Evolutionary conservation across 2,329 filamentous ascomycete species (phyloP).

Genomic region (Alternaria consortialis): DNA sequence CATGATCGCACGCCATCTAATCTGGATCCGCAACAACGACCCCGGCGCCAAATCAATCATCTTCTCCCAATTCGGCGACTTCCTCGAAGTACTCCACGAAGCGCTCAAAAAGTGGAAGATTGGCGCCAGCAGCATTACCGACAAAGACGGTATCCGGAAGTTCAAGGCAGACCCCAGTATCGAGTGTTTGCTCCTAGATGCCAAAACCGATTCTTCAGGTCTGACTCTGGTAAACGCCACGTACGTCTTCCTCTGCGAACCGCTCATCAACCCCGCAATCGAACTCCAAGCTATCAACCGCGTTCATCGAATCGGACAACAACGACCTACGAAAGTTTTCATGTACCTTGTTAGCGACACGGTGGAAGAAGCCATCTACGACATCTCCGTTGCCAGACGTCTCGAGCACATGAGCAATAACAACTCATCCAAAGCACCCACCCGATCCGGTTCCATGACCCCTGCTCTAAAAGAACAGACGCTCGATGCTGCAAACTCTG

Average conservation of each 20-base stretch:
- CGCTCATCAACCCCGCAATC: constrained; percentile 89
- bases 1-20: constrained; percentile 72
- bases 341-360: constrained; percentile 92
- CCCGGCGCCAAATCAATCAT: constrained; percentile 89
- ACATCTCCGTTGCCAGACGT: constrained; percentile 80
- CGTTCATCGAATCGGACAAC: constrained; percentile 93
- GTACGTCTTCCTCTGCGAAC: constrained; percentile 94
- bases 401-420: constrained; percentile 74
- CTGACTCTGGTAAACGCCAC: constrained; percentile 92
- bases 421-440: neutral
- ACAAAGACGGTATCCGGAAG: constrained; percentile 71
- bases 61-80: constrained; percentile 91
- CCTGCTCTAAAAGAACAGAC: constrained; percentile 63
- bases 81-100: constrained; percentile 74
- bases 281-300: constrained; percentile 95
- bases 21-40: constrained; percentile 86
- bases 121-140: constrained; percentile 74
- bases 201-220: constrained; percentile 85
- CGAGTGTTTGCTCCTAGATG: constrained; percentile 89
- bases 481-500: constrained; percentile 83
- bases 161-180: constrained; percentile 79
- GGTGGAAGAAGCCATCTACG: constrained; percentile 91
- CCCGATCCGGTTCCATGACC: constrained; percentile 35
- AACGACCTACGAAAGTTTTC: constrained; percentile 89
- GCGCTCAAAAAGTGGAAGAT: constrained; percentile 79